Percentiles rank a stretch among this genome's conserved stretches.
Evolutionary conservation across 225 moss, liverwort and hornwort genomes (phyloP).

Genomic region (Anthoceros angustus): DNA sequence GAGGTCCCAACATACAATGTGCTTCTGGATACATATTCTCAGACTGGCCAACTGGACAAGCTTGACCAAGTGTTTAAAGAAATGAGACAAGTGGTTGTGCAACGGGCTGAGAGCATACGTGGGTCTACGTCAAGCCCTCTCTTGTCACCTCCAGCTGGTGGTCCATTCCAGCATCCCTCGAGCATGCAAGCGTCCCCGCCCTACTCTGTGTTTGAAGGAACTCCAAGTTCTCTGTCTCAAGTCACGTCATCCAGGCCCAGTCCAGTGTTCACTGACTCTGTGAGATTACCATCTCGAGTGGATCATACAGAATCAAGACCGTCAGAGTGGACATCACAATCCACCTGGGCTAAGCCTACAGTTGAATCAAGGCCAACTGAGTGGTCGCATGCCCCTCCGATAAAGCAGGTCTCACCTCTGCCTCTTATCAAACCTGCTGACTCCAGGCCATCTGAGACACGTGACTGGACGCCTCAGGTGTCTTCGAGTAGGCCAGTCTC

Average conservation of each 20-base stretch:
- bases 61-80: constrained; percentile 26
- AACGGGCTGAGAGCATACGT: constrained; percentile 4
- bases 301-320: background rate
- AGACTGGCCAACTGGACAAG: constrained; percentile 29
- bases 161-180: background rate
- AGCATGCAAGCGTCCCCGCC: background rate
- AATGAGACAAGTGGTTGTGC: constrained; percentile 17
- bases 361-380: background rate
- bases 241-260: background rate
- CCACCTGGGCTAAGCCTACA: background rate
- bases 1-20: constrained; percentile 20
- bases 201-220: background rate
- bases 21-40: constrained; percentile 26
- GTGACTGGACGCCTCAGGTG: background rate
- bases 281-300: background rate
- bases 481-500: background rate
- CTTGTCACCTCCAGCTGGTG: background rate
- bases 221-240: background rate
- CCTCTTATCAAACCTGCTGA: background rate
- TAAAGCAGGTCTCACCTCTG: background rate
- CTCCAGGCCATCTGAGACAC: background rate
- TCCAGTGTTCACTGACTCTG: background rate
- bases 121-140: background rate
- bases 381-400: background rate
- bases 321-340: background rate